Evolutionary conservation across 1,284 basidiomycete species (phyloP).

Genomic region (Fistulina hepatica): DNA sequence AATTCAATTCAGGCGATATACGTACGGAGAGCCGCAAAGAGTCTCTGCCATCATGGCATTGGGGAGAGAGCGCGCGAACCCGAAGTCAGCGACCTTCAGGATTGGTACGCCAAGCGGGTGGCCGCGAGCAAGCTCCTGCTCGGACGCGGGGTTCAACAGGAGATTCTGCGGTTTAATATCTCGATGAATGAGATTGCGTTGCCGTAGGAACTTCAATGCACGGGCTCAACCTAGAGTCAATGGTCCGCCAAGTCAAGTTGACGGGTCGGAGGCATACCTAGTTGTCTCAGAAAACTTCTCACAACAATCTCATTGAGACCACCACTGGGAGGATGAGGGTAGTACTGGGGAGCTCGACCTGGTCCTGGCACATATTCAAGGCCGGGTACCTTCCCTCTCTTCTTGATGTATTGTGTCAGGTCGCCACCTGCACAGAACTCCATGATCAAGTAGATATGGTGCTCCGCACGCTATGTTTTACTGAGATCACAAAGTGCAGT

Average conservation of each 20-base stretch:
- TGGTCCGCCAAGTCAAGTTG: slow-evolving; percentile 4
- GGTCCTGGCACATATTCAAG: slow-evolving; percentile 68
- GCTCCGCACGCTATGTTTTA: slow-evolving; percentile 67
- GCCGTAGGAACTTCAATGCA: slow-evolving; percentile 86
- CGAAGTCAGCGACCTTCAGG: slow-evolving; percentile 97
- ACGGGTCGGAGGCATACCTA: slow-evolving; percentile 56
- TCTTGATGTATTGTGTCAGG: slow-evolving; percentile 93
- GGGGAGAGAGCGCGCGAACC: slow-evolving; percentile 89
- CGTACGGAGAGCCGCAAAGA: slow-evolving; percentile 91
- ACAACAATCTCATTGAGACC: slow-evolving; percentile 89
- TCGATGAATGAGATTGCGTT: slow-evolving; percentile 86
- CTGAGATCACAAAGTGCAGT: slow-evolving; percentile 1
- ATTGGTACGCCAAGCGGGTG: slow-evolving; percentile 89
- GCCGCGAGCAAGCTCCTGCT: slow-evolving; percentile 70
- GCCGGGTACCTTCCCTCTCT: slow-evolving; percentile 76
- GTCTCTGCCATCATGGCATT: slow-evolving; percentile 95
- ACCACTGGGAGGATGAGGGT: slow-evolving; percentile 83
- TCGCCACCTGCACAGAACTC: slow-evolving; percentile 95
- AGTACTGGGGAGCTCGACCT: slow-evolving; percentile 66
- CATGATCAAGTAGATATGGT: slow-evolving; percentile 96
- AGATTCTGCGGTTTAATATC: slow-evolving; percentile 99
- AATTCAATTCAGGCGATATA: slow-evolving; percentile 16
- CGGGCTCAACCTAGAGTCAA: slow-evolving; percentile 43
- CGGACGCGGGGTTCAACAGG: slow-evolving; percentile 74
- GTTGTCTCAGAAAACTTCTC: slow-evolving; percentile 85